Evolutionary conservation across 768 basidiomycete species (phyloP), one percentile per base, ranked within the genome.

Genomic region (Lactarius tabidus): DNA sequence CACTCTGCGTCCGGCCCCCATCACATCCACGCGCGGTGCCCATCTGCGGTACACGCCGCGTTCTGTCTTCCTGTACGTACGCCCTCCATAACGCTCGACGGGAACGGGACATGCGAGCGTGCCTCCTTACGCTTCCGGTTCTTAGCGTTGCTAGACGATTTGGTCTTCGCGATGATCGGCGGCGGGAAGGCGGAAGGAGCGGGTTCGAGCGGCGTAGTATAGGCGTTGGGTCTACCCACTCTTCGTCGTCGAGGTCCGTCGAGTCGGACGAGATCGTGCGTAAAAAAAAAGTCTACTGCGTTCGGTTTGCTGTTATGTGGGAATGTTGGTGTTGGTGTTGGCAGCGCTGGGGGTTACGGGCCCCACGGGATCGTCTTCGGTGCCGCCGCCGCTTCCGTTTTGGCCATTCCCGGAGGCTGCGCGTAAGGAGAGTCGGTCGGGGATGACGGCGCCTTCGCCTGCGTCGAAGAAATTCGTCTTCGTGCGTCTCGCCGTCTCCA

Each of bases 1-100:
- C 90, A 71, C 90, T 93, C 77, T 91, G 89, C 67, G 91, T 93
- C 77, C 90, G 79, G 41, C 91, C 91, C 2, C 91, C 90, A 74
- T 92, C 89, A 64, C 89, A 79, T 56, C 86, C 91, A 51, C 88
- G 82, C 33, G 86, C 82, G 3, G 82, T 86, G 72, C 89, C 86
- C 89, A 91, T 89, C 76, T 88, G 79, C 65, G 75, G 79, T 67
- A 76, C 71, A 38, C 74, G 73, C 71, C 72, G 59, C 20, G 59
- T 43, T 10, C 43, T 39, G 14, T 67, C 65, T 7, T 63, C 62
- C 8, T 18, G 17, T 4, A 26, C n/a, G n/a, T n/a, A n/a, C 29
- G 39, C 66, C 73, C 23, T 69, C 68, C 59, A 62, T 55, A 36
- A 29, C 56, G 52, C 58, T 66, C 33, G 67, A 68, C 53, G 65